These are phyloP conservation scores for Colletotrichum lini DNA, from an alignment of 2,329 filamentous ascomycete species.

Conservation along the genomic window DNA sequence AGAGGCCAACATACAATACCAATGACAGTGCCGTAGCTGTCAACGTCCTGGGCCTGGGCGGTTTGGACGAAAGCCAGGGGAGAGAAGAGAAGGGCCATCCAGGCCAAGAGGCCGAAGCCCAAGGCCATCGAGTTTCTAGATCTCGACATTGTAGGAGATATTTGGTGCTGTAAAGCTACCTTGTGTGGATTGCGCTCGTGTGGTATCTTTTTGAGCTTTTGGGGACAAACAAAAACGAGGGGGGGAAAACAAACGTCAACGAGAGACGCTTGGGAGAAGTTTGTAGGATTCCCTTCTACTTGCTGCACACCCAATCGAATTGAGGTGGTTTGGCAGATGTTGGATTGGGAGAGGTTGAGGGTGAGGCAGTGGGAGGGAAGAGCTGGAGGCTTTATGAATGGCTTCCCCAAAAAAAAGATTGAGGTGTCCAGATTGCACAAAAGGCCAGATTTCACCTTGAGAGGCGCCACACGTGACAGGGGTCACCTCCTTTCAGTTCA, in stretches of 20 bases:
- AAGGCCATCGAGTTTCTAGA: conserved; percentile 80
- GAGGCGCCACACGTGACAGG: conserved; percentile 51
- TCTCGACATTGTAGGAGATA: conserved; percentile 60
- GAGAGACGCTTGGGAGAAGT: conserved; percentile 15
- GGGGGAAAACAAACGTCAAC: conserved; percentile 13
- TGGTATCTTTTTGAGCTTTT: conserved; percentile 15
- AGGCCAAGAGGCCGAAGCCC: conserved; percentile 90
- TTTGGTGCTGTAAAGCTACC: conserved; percentile 41
- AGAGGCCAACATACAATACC: conserved; percentile 78
- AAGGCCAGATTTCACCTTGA: conserved; percentile 65
- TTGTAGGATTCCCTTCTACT: conserved; percentile 38
- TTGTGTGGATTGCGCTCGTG: conserved; percentile 27
- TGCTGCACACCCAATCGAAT: conserved; percentile 38
- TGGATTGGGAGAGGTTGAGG: conserved; percentile 31
- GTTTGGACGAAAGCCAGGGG: conserved; percentile 88
- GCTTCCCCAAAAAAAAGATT: conserved; percentile 53
- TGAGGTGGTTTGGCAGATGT: conserved; percentile 39
- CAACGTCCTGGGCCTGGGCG: conserved; percentile 80
- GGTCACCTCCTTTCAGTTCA: conserved; percentile 33
- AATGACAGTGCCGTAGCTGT: conserved; percentile 90
- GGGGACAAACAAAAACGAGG: conserved; percentile 21
- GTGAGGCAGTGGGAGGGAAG: conserved; percentile 46
- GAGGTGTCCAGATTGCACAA: conserved; percentile 62
- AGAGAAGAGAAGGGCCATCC: conserved; percentile 90
- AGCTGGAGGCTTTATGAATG: conserved; percentile 54